phyloP scores from a whole-genome alignment of 2,329 filamentous ascomycete genomes.

The Neopestalotiopsis rosae region DNA sequence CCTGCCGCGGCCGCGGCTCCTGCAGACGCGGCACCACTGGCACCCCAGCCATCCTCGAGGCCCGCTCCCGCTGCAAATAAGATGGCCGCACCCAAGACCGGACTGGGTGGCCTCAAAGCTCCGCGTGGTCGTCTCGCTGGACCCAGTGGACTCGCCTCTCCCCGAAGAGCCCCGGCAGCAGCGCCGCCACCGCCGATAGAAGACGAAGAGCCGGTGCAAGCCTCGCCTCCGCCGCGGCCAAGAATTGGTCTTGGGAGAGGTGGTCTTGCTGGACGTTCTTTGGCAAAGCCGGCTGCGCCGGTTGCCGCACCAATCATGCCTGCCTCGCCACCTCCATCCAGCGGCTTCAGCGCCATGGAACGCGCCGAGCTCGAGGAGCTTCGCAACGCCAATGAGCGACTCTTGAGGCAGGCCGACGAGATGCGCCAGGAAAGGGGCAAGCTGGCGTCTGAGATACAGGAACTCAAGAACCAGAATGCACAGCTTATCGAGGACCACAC shows the following conservation, averaged over 20 bases:
- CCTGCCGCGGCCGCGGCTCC: slow-evolving; percentile 44
- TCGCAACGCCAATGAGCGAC: slow-evolving; percentile 79
- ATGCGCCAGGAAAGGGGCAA: slow-evolving; percentile 81
- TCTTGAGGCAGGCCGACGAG: slow-evolving; percentile 78
- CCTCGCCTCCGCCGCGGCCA: slow-evolving; percentile 61
- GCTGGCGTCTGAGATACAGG: slow-evolving; percentile 85
- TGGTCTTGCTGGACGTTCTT: slow-evolving; percentile 82
- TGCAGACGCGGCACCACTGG: slow-evolving; percentile 50
- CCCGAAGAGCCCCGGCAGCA: slow-evolving; percentile 52
- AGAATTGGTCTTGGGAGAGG: slow-evolving; percentile 75
- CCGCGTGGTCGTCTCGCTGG: slow-evolving; percentile 61
- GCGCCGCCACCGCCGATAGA: slow-evolving; percentile 56
- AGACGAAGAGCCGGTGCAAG: slow-evolving; percentile 52
- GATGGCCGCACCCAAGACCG: slow-evolving; percentile 60
- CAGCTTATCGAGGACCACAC: slow-evolving; percentile 97
- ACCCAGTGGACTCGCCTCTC: slow-evolving; percentile 56
- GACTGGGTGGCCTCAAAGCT: slow-evolving; percentile 63
- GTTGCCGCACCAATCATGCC: slow-evolving; percentile 54
- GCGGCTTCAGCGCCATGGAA: slow-evolving; percentile 78
- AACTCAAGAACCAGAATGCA: slow-evolving; percentile 96
- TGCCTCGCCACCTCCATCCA: slow-evolving; percentile 63
- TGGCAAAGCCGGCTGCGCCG: slow-evolving; percentile 73
- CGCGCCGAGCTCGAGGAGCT: slow-evolving; percentile 92
- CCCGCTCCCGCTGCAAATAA: slow-evolving; percentile 52
- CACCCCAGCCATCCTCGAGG: slow-evolving; percentile 63